phyloP scores from a whole-genome alignment of 192 early-diverging fungal genomes.

The Paraglomus occultum region DNA sequence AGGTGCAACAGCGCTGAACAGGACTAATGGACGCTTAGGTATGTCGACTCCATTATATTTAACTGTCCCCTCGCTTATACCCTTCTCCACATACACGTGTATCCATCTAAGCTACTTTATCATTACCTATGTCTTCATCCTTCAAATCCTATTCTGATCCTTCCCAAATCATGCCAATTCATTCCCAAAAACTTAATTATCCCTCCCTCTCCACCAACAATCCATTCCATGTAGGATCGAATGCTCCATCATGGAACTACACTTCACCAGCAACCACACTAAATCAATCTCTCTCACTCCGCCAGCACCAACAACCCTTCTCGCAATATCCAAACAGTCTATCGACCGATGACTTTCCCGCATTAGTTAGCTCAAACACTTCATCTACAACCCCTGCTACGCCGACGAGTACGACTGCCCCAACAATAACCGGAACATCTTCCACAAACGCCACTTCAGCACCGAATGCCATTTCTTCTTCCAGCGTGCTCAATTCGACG shows the following conservation, averaged over 20 bases:
- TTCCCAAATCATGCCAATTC: slow-evolving; percentile 35
- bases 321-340: slow-evolving; percentile 32
- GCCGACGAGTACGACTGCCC: slow-evolving; percentile 10
- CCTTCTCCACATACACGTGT: neutral
- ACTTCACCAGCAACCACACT: slow-evolving; percentile 30
- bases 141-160: neutral
- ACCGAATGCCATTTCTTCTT: too few species aligned
- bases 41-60: neutral
- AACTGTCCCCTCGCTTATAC: neutral
- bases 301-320: slow-evolving; percentile 21
- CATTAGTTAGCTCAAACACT: slow-evolving; percentile 43
- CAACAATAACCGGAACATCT: too few species aligned
- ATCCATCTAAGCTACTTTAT: neutral
- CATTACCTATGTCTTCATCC: too few species aligned
- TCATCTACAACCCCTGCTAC: slow-evolving; percentile 38
- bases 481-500: too few species aligned
- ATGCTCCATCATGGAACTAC: slow-evolving; percentile 33
- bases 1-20: neutral
- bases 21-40: slow-evolving; percentile 4
- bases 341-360: slow-evolving; percentile 47
- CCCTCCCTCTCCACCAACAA: slow-evolving; percentile 31
- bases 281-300: slow-evolving; percentile 26
- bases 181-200: slow-evolving; percentile 33
- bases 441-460: too few species aligned
- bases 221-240: slow-evolving; percentile 8